phyloP scores from a whole-genome alignment of 352 stramenopile species.

The Halophytophthora batemanensis region DNA sequence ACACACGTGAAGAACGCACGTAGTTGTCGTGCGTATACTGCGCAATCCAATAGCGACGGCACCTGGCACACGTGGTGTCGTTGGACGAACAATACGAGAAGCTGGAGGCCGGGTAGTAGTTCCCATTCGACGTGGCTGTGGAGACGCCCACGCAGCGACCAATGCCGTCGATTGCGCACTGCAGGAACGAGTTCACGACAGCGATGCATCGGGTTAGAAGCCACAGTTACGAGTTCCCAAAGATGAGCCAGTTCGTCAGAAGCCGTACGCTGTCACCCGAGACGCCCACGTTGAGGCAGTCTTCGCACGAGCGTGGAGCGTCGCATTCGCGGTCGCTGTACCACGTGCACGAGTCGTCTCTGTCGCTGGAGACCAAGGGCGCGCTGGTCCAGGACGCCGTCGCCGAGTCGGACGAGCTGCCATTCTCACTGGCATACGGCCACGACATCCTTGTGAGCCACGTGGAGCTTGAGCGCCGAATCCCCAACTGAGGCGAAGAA shows the following conservation, averaged over 20 bases:
- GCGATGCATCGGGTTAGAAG: neutral
- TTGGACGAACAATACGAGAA: conserved; percentile 38
- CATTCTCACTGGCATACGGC: no score
- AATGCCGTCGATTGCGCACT: conserved; percentile 34
- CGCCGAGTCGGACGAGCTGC: no score
- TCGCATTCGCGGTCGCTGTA: conserved; percentile 26
- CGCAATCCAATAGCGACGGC: conserved; percentile 22
- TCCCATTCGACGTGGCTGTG: conserved; percentile 11
- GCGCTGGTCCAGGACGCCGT: no score
- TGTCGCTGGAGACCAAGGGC: conserved; percentile 2
- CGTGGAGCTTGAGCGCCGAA: no score
- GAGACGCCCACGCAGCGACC: conserved; percentile 31
- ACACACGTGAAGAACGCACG: conserved; percentile 17
- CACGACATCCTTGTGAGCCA: no score
- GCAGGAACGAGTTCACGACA: no score
- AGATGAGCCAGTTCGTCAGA: no score
- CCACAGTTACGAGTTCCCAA: conserved; percentile 1
- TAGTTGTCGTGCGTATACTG: conserved; percentile 9
- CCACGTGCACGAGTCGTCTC: conserved; percentile 33
- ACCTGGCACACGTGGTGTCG: conserved; percentile 26
- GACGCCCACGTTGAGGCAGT: conserved; percentile 38
- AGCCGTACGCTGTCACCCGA: conserved; percentile 22
- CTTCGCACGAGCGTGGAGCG: conserved; percentile 26
- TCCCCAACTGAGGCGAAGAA: no score
- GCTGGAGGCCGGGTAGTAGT: conserved; percentile 22